Base-by-base conservation (phyloP, 768 basidiomycete species). In the Postia placenta region DNA sequence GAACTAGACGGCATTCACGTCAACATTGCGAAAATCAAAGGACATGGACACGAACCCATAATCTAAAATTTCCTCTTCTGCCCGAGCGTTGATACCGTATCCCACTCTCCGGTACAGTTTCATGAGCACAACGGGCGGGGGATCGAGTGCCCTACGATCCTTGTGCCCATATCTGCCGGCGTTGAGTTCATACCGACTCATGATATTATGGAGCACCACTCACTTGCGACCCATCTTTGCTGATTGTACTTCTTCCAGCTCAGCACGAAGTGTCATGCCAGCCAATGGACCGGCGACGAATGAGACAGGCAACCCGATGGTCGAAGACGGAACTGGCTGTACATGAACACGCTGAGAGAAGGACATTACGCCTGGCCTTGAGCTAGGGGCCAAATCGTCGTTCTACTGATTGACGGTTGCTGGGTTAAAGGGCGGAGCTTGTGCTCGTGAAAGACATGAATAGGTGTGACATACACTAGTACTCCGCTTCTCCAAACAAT, bases 51-150 rank as follows among this genome's bases (percentile, higher is more conserved):
- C n/a, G n/a, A n/a, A n/a, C n/a, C n/a, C n/a, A n/a, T n/a, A n/a
- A n/a, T n/a, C n/a, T n/a, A n/a, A n/a, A n/a, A n/a, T n/a, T n/a
- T n/a, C n/a, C n/a, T n/a, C n/a, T n/a, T n/a, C n/a, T 37, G 55
- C 46, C 5, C 45, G 42, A 5, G 42, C 46, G 12, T 51, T 42
- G 30, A 41, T 47, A 4, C 58, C 51, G n/a, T 49, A 39, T 26
- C 36, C 47, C 5, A 60, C 51, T 17, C n/a, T n/a, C n/a, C 47
- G 26, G 40, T 50, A 62, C 22, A 62, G 53, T 14, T 45, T 52
- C 37, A 62, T 50, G 39, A 54, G 53, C n/a, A 62, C 60, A 35
- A 61, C 58, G 6, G 61, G 61, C 2, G 60, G 60, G 2, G 60
- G 60, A 39, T 62, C 60, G 25, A 62, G 53, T 1, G 60, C 55